Conservation (phyloP, 1,139 yeast genomes). For the Candida neerlandica region DNA sequence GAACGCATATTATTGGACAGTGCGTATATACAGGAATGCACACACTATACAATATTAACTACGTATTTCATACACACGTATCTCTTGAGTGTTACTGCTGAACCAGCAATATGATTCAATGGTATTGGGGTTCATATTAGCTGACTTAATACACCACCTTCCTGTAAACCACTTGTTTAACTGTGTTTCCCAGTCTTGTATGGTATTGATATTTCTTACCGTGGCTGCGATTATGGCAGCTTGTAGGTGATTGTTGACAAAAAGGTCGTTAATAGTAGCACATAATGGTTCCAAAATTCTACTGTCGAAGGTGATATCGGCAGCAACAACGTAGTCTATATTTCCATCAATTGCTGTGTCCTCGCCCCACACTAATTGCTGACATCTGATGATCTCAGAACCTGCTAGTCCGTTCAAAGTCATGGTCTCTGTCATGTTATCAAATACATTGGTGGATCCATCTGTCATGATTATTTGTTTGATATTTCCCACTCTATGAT, state of each 20-base stretch:
- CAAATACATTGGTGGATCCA: slow-evolving; percentile 71
- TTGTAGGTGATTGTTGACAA: slow-evolving; percentile 29
- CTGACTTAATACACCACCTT: slow-evolving; percentile 27
- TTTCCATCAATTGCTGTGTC: slow-evolving; percentile 29
- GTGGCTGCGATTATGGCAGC: slow-evolving; percentile 70
- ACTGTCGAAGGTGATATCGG: slow-evolving; percentile 85
- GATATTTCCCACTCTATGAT: slow-evolving; percentile 17
- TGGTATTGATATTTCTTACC: slow-evolving; percentile 63
- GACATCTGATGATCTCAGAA: slow-evolving; percentile 18
- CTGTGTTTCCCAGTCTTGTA: slow-evolving; percentile 51
- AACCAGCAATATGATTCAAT: slow-evolving; percentile 30
- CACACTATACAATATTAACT: neutral
- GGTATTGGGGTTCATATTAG: slow-evolving; percentile 21
- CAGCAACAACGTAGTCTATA: slow-evolving; percentile 63
- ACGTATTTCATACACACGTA: slow-evolving; percentile 33
- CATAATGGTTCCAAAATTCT: slow-evolving; percentile 60
- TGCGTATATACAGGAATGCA: slow-evolving; percentile 15
- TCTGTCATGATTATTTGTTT: slow-evolving; percentile 62
- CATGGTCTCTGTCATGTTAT: slow-evolving; percentile 49
- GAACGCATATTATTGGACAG: slow-evolving; percentile 15
- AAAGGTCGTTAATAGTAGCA: slow-evolving; percentile 45
- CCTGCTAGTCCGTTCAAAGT: slow-evolving; percentile 37
- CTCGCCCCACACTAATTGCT: slow-evolving; percentile 60
- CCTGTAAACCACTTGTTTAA: slow-evolving; percentile 29
- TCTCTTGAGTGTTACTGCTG: slow-evolving; percentile 41